Base-by-base conservation (phyloP, 768 basidiomycete genomes). In the Amanita fuliginea region DNA sequence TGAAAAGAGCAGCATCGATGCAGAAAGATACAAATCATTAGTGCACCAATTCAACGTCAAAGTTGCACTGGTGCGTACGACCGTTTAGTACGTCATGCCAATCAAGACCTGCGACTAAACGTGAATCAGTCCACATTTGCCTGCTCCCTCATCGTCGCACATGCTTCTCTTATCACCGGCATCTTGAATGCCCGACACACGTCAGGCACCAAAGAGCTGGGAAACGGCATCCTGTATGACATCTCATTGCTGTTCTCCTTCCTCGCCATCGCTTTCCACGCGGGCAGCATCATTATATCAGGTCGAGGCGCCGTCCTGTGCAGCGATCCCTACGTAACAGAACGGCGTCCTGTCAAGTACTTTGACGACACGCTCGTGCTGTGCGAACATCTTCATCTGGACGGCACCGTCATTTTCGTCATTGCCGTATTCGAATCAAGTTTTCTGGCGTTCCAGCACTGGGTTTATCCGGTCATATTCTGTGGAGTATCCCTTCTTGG, bases 201-300 rank as follows among this genome's bases (percentile, higher is more conserved):
- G 6, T 9, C 11, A 11, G 34, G 34, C 19, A 26, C 10, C 24
- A 24, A 35, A 2, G 18, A 37, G 11, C 7, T 35, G 19, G 35
- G 34, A 3, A 26, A 37, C 21, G 46, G 46, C 19, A 47, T 47
- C 16, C 46, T 35, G 9, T 36, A 24, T 21, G 14, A 37, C 22
- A 10, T 47, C 21, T 21, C 34, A 4, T n/a, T 47, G 10, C 46
- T 47, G 1, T 26, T 47, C 24, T 30, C 34, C 11, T 47, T 47
- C 21, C 46, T 47, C 21, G 46, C 46, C 9, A 47, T 47, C 24
- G 35, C 35, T 9, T 36, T 47, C 19, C 46, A 47, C 14, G 33
- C 46, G 16, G 46, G 34, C 2, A 47, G n/a, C 34, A 47, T 47
- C 34, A 37, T 47, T 8, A 36, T 47, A 22, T 47, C 46, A n/a